Evolutionary conservation across 345 rosid species (phyloP), one percentile per base, ranked within the genome.

Genomic region (Excoecaria agallocha): DNA sequence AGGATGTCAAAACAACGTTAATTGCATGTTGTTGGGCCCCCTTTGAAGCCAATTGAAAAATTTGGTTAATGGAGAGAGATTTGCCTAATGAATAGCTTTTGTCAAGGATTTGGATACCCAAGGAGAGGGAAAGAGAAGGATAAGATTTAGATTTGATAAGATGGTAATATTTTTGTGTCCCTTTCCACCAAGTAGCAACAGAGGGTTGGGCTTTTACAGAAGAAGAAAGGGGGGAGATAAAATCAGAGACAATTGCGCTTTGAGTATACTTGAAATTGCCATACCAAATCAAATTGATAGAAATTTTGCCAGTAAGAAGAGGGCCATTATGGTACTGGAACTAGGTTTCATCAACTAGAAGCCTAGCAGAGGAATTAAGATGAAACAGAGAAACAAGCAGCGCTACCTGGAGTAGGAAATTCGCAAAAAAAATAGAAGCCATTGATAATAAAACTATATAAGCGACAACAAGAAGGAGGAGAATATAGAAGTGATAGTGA

Each of bases 251-350:
- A 24, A 78, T 78, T 12, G 81, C 78, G 1, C 74, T 78, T 43
- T 78, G 81, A 20, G 81, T 63, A 69, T 78, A 74, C 5, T 20
- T 73, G 61, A 78, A 78, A 2, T 70, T 45, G 35, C 81, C 81
- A 22, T 78, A 78, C 81, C 81, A 78, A 22, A 78, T 74, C 60
- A 78, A 37, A 55, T 78, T 78, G 15, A 78, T 6, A 1, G 78
- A 74, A 43, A 78, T 20, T 63, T 74, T 41, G 3, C 81, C 81
- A 0, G 45, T 25, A 16, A 78, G 81, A 46, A 78, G 77, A 37
- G 77, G 75, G n/a, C 81, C 81, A 12, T 74, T 63, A 45, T 78
- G 81, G 74, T 78, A 78, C 37, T 43, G 74, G 52, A 78, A 78
- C 58, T 30, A 2, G 7, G 48, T 10, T 5, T 8, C 7, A 43